Conservation (phyloP, 2,329 filamentous ascomycete species). For the Hyphodiscus sp. region DNA sequence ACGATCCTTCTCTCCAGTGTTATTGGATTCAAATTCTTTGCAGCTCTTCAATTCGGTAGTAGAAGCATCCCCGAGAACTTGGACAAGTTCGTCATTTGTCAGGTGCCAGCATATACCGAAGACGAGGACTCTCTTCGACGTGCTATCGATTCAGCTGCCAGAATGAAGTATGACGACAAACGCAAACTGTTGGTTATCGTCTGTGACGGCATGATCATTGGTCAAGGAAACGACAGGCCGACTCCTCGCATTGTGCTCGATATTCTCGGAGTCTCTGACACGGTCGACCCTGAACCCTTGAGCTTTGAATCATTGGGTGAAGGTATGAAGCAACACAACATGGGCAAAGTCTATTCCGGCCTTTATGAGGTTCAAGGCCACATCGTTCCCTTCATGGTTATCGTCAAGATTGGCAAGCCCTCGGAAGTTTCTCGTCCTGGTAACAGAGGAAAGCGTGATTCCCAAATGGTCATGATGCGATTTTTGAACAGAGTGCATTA, state of each 20-base stretch:
- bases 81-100: constrained; percentile 97
- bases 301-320: constrained; percentile 96
- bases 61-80: constrained; percentile 93
- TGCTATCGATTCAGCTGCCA: constrained; percentile 91
- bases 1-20: constrained; percentile 73
- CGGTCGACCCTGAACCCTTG: constrained; percentile 87
- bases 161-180: constrained; percentile 97
- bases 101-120: constrained; percentile 96
- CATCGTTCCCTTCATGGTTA: constrained; percentile 93
- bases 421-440: constrained; percentile 72
- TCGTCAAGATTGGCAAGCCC: constrained; percentile 90
- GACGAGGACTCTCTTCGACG: constrained; percentile 95
- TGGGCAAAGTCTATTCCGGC: constrained; percentile 98
- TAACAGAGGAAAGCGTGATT: constrained; percentile 98
- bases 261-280: constrained; percentile 90
- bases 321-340: constrained; percentile 96
- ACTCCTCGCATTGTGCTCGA: constrained; percentile 95
- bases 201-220: constrained; percentile 99
- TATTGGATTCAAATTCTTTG: constrained; percentile 94
- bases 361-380: constrained; percentile 97
- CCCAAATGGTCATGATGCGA: constrained; percentile 96
- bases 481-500: constrained; percentile 99
- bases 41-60: constrained; percentile 85
- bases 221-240: constrained; percentile 92
- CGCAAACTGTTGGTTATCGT: constrained; percentile 88